Evolutionary conservation across 768 basidiomycete species (phyloP).

Genomic region (Suillus sp.): DNA sequence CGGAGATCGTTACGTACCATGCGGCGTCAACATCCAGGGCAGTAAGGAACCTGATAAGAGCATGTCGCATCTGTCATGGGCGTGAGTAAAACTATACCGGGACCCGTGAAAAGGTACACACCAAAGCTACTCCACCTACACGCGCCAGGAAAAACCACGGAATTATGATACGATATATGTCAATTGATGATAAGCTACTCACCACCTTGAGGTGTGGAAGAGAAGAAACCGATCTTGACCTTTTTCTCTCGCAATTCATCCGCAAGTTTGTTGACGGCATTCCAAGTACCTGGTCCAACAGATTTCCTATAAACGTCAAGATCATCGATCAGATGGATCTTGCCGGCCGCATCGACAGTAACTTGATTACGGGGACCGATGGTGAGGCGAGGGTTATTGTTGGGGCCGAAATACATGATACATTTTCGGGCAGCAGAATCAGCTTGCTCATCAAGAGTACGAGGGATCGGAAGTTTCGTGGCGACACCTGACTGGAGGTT

Average conservation of each 20-base stretch:
- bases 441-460: slow-evolving; percentile 82
- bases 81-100: slow-evolving; percentile 16
- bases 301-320: slow-evolving; percentile 75
- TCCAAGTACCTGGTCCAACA: slow-evolving; percentile 77
- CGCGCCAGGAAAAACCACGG: slow-evolving; percentile 21
- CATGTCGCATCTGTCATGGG: slow-evolving; percentile 80
- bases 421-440: slow-evolving; percentile 86
- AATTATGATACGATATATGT: slow-evolving; percentile 27
- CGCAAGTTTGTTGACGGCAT: slow-evolving; percentile 77
- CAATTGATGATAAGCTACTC: slow-evolving; percentile 27
- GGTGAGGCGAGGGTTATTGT: slow-evolving; percentile 79
- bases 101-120: slow-evolving; percentile 43
- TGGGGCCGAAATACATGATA: slow-evolving; percentile 80
- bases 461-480: slow-evolving; percentile 68
- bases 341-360: slow-evolving; percentile 82
- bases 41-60: slow-evolving; percentile 83
- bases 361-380: slow-evolving; percentile 88
- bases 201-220: slow-evolving; percentile 94
- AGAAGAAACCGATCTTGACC: slow-evolving; percentile 91
- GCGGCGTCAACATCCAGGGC: slow-evolving; percentile 79
- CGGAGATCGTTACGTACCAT: slow-evolving; percentile 57
- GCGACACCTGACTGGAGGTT: slow-evolving; percentile 47
- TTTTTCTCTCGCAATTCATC: slow-evolving; percentile 86
- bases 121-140: slow-evolving; percentile 89
- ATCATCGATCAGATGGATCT: slow-evolving; percentile 85